Evolutionary conservation across 345 rosid species (phyloP).

Genomic region (Aquilaria yunnanensis): DNA sequence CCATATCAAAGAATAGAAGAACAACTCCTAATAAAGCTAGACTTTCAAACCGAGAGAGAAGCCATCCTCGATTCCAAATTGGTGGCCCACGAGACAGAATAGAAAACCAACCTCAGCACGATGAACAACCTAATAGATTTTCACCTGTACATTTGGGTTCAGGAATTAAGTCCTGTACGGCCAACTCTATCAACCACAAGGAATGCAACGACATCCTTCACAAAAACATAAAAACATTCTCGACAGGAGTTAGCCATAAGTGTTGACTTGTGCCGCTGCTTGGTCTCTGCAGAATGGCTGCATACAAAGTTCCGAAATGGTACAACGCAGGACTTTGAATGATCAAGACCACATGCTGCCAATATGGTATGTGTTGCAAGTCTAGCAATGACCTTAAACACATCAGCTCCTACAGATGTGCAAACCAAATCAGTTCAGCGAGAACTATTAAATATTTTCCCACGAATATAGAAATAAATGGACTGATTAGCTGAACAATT

Average conservation of each 20-base stretch:
- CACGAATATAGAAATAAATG: not conserved
- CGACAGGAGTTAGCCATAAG: conserved; percentile 38
- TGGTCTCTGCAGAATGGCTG: conserved; percentile 21
- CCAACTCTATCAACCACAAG: conserved; percentile 21
- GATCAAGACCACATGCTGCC: conserved; percentile 45
- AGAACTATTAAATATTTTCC: not conserved
- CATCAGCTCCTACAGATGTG: conserved; percentile 27
- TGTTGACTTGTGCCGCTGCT: conserved; percentile 16
- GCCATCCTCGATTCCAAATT: too few relatives aligned
- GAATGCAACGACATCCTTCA: conserved; percentile 32
- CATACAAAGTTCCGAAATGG: conserved; percentile 22
- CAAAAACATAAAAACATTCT: conserved; percentile 39
- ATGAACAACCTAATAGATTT: too few relatives aligned
- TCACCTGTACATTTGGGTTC: not conserved
- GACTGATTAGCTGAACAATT: too few relatives aligned
- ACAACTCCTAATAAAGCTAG: too few relatives aligned
- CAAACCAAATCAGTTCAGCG: too few relatives aligned
- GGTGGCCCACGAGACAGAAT: too few relatives aligned
- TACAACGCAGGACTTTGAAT: conserved; percentile 16
- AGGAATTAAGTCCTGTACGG: not conserved
- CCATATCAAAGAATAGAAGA: too few relatives aligned
- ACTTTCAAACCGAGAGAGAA: too few relatives aligned
- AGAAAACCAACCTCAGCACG: too few relatives aligned
- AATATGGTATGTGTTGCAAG: conserved; percentile 41
- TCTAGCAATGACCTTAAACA: conserved; percentile 47